These are phyloP conservation scores for Trichoderma breve DNA, from an alignment of 2,329 filamentous ascomycete genomes.

Conservation along the genomic window DNA sequence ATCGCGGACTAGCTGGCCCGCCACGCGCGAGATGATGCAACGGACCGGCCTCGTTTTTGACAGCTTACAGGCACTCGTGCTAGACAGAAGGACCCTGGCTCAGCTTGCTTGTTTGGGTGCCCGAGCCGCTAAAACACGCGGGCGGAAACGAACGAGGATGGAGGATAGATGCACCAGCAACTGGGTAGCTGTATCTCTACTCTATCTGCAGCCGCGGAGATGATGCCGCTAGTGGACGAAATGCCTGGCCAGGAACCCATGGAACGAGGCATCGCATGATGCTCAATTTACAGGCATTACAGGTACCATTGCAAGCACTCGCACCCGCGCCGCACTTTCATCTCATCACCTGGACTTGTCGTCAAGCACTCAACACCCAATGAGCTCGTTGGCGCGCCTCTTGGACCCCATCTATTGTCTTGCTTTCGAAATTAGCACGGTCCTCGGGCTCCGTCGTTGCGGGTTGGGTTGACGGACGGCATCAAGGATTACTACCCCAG, in stretches of 20 bases:
- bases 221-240: not conserved
- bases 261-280: not conserved
- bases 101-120: not conserved
- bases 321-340: not conserved
- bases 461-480: not conserved
- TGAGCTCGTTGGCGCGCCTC: not conserved
- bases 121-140: not conserved
- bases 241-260: not conserved
- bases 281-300: not conserved
- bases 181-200: not conserved
- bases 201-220: not conserved
- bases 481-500: not conserved
- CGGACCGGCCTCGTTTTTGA: slow-evolving; percentile 3
- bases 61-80: not conserved
- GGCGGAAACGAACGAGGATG: not conserved
- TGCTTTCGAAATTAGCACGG: not conserved
- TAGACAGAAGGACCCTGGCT: not conserved
- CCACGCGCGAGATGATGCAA: slow-evolving; percentile 11
- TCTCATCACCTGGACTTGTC: not conserved
- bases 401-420: not conserved
- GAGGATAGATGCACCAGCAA: not conserved
- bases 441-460: not conserved
- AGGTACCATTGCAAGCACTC: not conserved
- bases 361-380: not conserved
- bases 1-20: slow-evolving; percentile 6